These are phyloP conservation scores for Talaromyces sp. DNA, from an alignment of 2,329 filamentous ascomycete species.

Conservation along the genomic window DNA sequence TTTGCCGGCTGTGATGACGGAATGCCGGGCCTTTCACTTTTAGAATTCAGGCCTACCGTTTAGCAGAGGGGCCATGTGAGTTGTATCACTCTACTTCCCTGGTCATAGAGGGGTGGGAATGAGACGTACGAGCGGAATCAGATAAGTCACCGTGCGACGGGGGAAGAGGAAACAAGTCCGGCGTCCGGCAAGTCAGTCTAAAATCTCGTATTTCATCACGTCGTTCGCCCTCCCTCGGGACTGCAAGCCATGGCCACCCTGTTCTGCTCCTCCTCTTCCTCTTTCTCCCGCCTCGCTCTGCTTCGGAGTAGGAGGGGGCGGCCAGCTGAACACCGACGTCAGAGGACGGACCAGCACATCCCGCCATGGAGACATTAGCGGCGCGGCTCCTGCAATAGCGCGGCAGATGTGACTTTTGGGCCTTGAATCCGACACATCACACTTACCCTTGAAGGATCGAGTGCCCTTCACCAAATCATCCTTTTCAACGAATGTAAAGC, in stretches of 20 bases:
- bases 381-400: conserved; percentile 29
- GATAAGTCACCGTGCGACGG: conserved; percentile 6
- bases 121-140: neutral
- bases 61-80: conserved; percentile 18
- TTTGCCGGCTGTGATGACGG: conserved; percentile 3
- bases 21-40: conserved; percentile 9
- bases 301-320: neutral
- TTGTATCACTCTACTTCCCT: conserved; percentile 14
- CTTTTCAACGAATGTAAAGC: too few relatives aligned
- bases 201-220: conserved; percentile 13
- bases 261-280: too few relatives aligned
- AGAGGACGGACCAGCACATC: conserved; percentile 27
- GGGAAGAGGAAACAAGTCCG: conserved; percentile 3
- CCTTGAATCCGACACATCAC: conserved; percentile 27
- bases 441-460: conserved; percentile 6
- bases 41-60: conserved; percentile 2
- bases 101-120: neutral
- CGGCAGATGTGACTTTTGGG: conserved; percentile 20
- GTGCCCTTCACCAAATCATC: neutral
- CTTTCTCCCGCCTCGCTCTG: too few relatives aligned
- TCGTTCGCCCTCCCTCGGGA: neutral
- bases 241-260: conserved; percentile 14
- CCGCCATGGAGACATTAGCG: conserved; percentile 26
- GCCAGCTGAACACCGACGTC: conserved; percentile 31
- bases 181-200: neutral